These are phyloP conservation scores for Suhomyces anneliseae DNA, from an alignment of 1,139 yeast species.

Conservation along the genomic window DNA sequence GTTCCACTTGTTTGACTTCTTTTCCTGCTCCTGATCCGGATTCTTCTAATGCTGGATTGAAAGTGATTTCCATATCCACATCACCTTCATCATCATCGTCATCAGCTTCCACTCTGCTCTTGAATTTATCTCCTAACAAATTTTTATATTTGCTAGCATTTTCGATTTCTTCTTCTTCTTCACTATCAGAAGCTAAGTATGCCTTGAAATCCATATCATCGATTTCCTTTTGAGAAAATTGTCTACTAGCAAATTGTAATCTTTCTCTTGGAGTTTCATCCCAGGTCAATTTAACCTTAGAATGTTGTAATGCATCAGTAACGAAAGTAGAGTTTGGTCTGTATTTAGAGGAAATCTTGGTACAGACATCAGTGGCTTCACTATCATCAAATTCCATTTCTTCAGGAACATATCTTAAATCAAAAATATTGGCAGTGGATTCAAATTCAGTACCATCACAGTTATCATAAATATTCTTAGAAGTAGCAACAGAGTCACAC, in stretches of 20 bases:
- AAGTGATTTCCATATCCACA: slow-evolving; percentile 93
- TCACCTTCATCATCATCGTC: slow-evolving; percentile 55
- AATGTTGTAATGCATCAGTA: slow-evolving; percentile 91
- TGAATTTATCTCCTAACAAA: slow-evolving; percentile 51
- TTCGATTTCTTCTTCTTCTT: slow-evolving; percentile 42
- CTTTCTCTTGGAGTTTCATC: slow-evolving; percentile 97
- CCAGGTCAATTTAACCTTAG: slow-evolving; percentile 93
- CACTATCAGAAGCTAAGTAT: slow-evolving; percentile 87
- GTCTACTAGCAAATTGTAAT: slow-evolving; percentile 71
- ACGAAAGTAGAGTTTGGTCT: slow-evolving; percentile 78
- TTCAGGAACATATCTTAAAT: slow-evolving; percentile 88
- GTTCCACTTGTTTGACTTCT: slow-evolving; percentile 31
- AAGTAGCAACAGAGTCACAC: slow-evolving; percentile 74
- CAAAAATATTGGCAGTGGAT: slow-evolving; percentile 92
- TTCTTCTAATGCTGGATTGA: slow-evolving; percentile 80
- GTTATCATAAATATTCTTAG: slow-evolving; percentile 73
- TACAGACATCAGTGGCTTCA: slow-evolving; percentile 71
- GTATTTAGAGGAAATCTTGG: slow-evolving; percentile 71
- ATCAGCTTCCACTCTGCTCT: slow-evolving; percentile 29
- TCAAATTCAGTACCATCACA: slow-evolving; percentile 97
- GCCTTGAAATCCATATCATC: slow-evolving; percentile 98
- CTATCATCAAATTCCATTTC: slow-evolving; percentile 81
- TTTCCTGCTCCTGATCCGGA: slow-evolving; percentile 22
- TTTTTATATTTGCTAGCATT: slow-evolving; percentile 64
- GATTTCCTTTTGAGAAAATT: slow-evolving; percentile 85